Evolutionary conservation across 1,284 basidiomycete genomes (phyloP), one percentile per base, ranked within the genome.

Genomic region (Uromyces viciae-fabae): DNA sequence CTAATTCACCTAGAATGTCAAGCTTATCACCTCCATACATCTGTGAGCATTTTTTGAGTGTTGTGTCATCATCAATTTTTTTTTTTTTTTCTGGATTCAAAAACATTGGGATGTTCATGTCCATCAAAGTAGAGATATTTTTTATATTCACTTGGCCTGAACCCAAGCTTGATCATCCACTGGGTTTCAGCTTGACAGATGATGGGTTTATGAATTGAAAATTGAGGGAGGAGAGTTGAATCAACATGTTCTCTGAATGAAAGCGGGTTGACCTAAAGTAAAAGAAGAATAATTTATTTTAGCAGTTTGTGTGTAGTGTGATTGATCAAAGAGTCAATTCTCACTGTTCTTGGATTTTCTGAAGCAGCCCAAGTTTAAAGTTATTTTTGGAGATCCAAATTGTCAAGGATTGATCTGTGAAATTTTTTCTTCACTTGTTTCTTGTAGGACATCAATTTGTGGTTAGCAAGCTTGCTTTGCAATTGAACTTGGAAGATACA

Each of bases 321-420:
- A 31, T n/a, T 36, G 25, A n/a, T 19, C 3, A 14, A n/a, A 40
- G 17, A 69, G 22, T 36, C 25, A 58, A 58, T 42, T 25, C 71
- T 38, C 28, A 73, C 71, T n/a, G 49, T 19, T 17, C 71, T 49
- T 11, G 71, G 71, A 25, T 31, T 22, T 73, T 73, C n/a, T n/a
- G 46, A 19, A 9, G 54, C 46, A 31, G 71, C 49, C 71, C 71
- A 73, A 54, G 43, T 56, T 52, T 46, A 40, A n/a, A 73, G 33
- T 19, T 3, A 1, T 33, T 49, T 54, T 19, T 36, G 54, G 3
- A 73, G 40, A 5, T 73, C n/a, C n/a, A n/a, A 9, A 54, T 73
- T 40, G 36, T 73, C 71, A 11, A 73, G 46, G 14, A 73, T 31
- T 19, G 71, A 73, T 49, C 17, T 33, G 33, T 73, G 71, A 73